Evolutionary conservation across 768 basidiomycete genomes (phyloP), one percentile per base, ranked within the genome.

Genomic region (Suillus subluteus): DNA sequence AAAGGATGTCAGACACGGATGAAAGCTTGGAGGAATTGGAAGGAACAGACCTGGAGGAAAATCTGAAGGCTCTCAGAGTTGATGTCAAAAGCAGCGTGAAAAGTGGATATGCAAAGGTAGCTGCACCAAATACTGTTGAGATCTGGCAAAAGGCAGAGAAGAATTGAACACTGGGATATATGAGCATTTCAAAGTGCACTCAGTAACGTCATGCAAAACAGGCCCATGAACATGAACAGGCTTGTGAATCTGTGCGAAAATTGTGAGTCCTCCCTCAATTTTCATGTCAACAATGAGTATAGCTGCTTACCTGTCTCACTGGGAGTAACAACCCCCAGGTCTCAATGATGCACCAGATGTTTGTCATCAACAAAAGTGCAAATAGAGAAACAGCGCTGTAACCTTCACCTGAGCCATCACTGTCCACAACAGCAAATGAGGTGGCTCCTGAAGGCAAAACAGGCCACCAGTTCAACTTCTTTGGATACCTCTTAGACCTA

Each of bases 21-120:
- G 18, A 59, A 59, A 59, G 58, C 58, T 59, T 59, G 58, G 32
- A 59, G 32, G 32, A 59, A 59, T 59, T 59, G 58, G 58, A 59
- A 59, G 58, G 58, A 44, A 61, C 23, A 8, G 30, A 61, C 58
- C 58, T 61, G 37, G 58, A 61, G 37, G 21, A 38, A 61, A 61
- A 38, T 32, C 18, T 54, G 52, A 54, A 32, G 30, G 52, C 30
- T 54, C 30, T 54, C 52, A 54, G 52, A 54, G 26, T 18, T 54
- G 30, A 32, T 30, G 52, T 30, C 18, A 16, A 4, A 50, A 50
- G 48, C 2, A n/a, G n/a, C n/a, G n/a, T n/a, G n/a, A n/a, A n/a
- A n/a, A 0, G 52, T 54, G 26, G 52, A 32, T 30, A 54, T 54
- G 52, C 52, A 32, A 30, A 54, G 52, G 52, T 54, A 32, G 52